Conservation (phyloP, 768 basidiomycete species). For the Suillus brevipes region DNA sequence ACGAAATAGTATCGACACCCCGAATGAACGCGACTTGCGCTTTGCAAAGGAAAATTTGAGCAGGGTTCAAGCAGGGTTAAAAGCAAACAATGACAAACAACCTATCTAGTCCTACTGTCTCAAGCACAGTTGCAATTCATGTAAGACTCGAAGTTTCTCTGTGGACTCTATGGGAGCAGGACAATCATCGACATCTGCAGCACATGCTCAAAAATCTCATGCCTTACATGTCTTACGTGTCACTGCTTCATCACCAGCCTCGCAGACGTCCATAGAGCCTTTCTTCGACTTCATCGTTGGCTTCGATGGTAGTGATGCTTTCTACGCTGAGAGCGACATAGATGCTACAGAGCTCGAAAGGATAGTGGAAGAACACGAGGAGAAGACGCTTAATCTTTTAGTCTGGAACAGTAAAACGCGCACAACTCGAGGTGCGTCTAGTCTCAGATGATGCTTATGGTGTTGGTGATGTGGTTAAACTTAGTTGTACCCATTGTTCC, state of each 20-base stretch:
- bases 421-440: slow-evolving; percentile 60
- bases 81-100: slow-evolving; percentile 29
- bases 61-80: slow-evolving; percentile 2
- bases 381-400: slow-evolving; percentile 62
- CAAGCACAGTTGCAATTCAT: slow-evolving; percentile 24
- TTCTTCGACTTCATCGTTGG: slow-evolving; percentile 98
- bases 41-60: slow-evolving; percentile 29
- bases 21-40: slow-evolving; percentile 28
- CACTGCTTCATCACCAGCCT: slow-evolving; percentile 86
- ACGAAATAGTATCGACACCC: slow-evolving; percentile 30
- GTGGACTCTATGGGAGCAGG: slow-evolving; percentile 62
- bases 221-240: slow-evolving; percentile 89
- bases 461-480: not conserved
- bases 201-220: slow-evolving; percentile 36
- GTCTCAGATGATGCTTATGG: not conserved
- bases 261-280: slow-evolving; percentile 79
- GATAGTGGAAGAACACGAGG: slow-evolving; percentile 84
- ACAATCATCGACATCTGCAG: slow-evolving; percentile 53
- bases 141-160: slow-evolving; percentile 43
- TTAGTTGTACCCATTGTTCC: slow-evolving; percentile 83
- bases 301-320: slow-evolving; percentile 66
- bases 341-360: slow-evolving; percentile 72
- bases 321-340: slow-evolving; percentile 48
- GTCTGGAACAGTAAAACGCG: slow-evolving; percentile 86
- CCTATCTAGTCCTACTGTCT: not conserved